A percentile compares a stretch with the other conserved stretches of the same genome.
Evolutionary conservation across 768 basidiomycete species (phyloP).

Genomic region (Mycena vulgaris): DNA sequence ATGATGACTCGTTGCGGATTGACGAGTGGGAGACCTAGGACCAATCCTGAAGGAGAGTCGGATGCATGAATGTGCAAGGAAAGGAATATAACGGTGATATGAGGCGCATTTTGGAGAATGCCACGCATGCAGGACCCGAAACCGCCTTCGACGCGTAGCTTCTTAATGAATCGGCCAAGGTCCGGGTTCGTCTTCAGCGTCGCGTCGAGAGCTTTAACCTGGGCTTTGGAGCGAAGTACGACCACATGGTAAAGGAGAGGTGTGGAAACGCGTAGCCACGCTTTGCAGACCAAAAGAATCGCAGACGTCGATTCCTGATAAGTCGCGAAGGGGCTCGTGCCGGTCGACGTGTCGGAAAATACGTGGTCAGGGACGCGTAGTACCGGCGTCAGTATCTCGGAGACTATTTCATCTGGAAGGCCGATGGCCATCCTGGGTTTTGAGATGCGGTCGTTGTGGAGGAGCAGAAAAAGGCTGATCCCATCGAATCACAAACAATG

Average conservation of each 20-base stretch:
- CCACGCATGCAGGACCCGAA: background rate
- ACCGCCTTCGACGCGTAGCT: background rate
- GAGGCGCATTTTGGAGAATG: background rate
- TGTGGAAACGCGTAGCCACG: background rate
- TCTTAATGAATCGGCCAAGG: background rate
- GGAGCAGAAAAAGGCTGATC: too few relatives aligned
- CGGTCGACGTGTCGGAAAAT: background rate
- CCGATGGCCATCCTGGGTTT: too few relatives aligned
- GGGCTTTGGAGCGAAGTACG: background rate
- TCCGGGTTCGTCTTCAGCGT: background rate
- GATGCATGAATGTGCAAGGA: background rate
- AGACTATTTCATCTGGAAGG: background rate
- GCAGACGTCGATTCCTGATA: background rate
- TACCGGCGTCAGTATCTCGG: background rate
- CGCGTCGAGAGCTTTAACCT: conserved; percentile 2
- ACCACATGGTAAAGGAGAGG: background rate
- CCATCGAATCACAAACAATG: too few relatives aligned
- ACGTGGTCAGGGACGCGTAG: background rate
- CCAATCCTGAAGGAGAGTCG: background rate
- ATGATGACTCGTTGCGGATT: background rate
- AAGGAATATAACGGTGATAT: background rate
- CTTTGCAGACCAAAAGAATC: background rate
- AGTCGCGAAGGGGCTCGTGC: background rate
- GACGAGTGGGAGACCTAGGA: background rate
- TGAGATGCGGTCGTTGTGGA: too few relatives aligned